Evolutionary conservation across 2,329 filamentous ascomycete species (phyloP), one percentile per base, ranked within the genome.

Genomic region (Aspergillus sp.): DNA sequence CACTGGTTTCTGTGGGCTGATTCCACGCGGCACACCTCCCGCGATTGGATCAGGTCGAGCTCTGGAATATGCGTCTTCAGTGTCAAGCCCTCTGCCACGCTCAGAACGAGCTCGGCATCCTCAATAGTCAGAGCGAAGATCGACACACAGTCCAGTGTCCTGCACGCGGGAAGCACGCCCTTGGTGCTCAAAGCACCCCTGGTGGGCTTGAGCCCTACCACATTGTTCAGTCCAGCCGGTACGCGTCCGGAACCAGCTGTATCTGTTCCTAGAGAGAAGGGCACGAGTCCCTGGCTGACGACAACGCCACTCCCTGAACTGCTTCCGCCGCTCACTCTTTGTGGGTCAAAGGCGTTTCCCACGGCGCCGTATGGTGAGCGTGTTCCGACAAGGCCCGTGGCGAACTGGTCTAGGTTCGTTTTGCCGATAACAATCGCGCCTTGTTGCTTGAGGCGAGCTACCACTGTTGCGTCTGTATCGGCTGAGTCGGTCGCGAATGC

Each of bases 351-450:
- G 6, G 52, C 43, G 25, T 50, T 55, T 31, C 17, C 19, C 4
- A 51, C 46, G 15, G 46, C 52, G 5, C 52, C 52, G 34, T 60
- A 56, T 22, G 52, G 52, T 7, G 58, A 60, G 3, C 52, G 52
- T 7, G 46, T 50, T 7, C 52, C 52, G 17, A 34, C 34, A 11
- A 55, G 51, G 3, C 52, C 52, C 4, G 52, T 60, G 8, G 58
- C 58, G 22, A 55, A 60, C 30, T 60, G 52, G 17, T 55, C 52
- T 7, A 60, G 45, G 19, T 55, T 55, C 13, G 52, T 55, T 19
- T 60, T 60, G 3, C 58, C 58, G 7, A 60, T 15, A 8, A 60
- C 31, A 34, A 60, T 34, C 23, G 57, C 57, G 15, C 58, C 58
- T 31, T 51, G 31, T 5, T n/a, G 22, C 34, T 55, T 51, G 5